Evolutionary conservation across 176 grass and related monocot genomes (phyloP).

Genomic region (Saccharum officinarum): DNA sequence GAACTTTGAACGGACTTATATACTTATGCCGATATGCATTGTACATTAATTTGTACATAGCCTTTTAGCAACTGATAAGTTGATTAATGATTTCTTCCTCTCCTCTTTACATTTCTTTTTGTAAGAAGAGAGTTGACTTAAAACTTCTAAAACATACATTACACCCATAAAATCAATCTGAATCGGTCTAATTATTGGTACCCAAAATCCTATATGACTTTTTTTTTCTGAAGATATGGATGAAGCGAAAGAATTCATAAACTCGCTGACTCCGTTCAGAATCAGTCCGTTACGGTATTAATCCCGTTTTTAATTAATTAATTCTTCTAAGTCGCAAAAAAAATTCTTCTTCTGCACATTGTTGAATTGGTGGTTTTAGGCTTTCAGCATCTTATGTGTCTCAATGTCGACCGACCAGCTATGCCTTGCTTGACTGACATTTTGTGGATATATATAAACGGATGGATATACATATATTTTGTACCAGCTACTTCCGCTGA

Average conservation of each 20-base stretch:
- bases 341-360: background rate
- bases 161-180: background rate
- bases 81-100: constrained; percentile 11
- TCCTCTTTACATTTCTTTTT: background rate
- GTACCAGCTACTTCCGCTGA: background rate
- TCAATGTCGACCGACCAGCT: constrained; percentile 31
- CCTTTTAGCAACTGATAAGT: background rate
- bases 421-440: constrained; percentile 27
- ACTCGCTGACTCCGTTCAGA: background rate
- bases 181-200: background rate
- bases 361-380: background rate
- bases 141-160: background rate
- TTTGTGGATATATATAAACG: no score
- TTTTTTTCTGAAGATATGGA: background rate
- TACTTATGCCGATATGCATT: no score
- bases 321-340: background rate
- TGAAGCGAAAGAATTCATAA: background rate
- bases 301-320: constrained; percentile 7
- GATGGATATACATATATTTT: constrained; percentile 29
- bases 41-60: no score
- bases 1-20: no score
- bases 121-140: background rate
- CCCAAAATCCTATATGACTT: background rate
- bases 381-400: background rate
- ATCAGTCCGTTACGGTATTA: background rate